Percentiles rank a stretch among this genome's conserved stretches.
These are phyloP conservation scores for Trametes meyenii DNA, from an alignment of 768 basidiomycete species.

Conservation along the genomic window DNA sequence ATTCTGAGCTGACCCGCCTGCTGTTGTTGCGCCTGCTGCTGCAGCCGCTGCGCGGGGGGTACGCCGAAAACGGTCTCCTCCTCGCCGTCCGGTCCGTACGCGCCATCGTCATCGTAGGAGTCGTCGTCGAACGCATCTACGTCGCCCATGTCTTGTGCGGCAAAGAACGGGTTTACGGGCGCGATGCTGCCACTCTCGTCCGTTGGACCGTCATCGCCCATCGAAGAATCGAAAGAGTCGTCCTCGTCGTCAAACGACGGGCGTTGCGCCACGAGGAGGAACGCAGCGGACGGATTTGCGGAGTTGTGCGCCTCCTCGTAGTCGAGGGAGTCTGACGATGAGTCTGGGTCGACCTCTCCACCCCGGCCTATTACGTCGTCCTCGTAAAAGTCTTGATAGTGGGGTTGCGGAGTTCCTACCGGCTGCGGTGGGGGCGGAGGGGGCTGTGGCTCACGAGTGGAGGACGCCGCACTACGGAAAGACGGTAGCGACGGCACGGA, in stretches of 20 bases:
- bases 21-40: slow-evolving; percentile 11
- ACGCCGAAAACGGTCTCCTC: slow-evolving; percentile 79
- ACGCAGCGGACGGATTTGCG: slow-evolving; percentile 69
- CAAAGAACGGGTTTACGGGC: slow-evolving; percentile 65
- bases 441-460: neutral
- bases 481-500: slow-evolving; percentile 17
- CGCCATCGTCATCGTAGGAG: slow-evolving; percentile 48
- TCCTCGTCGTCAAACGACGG: slow-evolving; percentile 41
- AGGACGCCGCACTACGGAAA: slow-evolving; percentile 15
- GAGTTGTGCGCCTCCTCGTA: slow-evolving; percentile 56
- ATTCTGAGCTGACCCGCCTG: slow-evolving; percentile 47
- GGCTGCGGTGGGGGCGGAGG: slow-evolving; percentile 13
- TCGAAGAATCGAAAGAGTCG: slow-evolving; percentile 54
- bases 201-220: slow-evolving; percentile 46
- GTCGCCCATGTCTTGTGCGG: slow-evolving; percentile 47
- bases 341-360: slow-evolving; percentile 44
- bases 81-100: slow-evolving; percentile 36
- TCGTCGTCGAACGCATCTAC: slow-evolving; percentile 46
- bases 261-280: slow-evolving; percentile 60
- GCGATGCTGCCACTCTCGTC: slow-evolving; percentile 34
- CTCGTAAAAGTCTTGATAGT: slow-evolving; percentile 32
- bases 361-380: slow-evolving; percentile 28
- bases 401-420: slow-evolving; percentile 32
- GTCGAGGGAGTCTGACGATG: slow-evolving; percentile 58
- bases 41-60: slow-evolving; percentile 44